Evolutionary conservation across 306 rosid species (phyloP).

Genomic region (Corylus heterophylla): DNA sequence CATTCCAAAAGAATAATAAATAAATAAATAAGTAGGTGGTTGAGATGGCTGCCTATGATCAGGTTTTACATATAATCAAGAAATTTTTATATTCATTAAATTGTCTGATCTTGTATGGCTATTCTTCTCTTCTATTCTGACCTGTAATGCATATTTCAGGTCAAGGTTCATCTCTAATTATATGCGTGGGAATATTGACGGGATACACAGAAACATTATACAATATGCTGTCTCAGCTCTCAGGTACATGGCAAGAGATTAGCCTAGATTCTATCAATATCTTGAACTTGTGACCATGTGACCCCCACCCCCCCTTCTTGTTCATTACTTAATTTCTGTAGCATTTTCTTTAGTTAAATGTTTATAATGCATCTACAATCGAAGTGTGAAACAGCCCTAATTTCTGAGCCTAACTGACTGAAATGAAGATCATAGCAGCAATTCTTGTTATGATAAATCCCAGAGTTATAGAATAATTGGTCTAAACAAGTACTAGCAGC

Average conservation of each 20-base stretch:
- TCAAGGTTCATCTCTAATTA: slow-evolving; percentile 91
- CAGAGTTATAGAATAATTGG: neutral
- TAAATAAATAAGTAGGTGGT: neutral
- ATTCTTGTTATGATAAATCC: neutral
- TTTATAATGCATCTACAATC: neutral
- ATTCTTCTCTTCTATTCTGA: slow-evolving; percentile 32
- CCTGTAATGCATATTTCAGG: slow-evolving; percentile 57
- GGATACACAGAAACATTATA: slow-evolving; percentile 89
- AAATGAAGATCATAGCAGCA: neutral
- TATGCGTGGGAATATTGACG: slow-evolving; percentile 90
- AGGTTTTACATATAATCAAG: neutral
- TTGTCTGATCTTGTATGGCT: slow-evolving; percentile 13
- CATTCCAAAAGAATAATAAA: neutral
- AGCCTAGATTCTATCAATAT: slow-evolving; percentile 20
- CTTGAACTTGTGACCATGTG: neutral
- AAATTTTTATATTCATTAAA: neutral
- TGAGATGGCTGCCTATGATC: neutral
- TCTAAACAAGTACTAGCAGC: neutral
- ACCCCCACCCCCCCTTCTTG: neutral
- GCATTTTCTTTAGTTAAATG: neutral
- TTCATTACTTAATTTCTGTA: neutral
- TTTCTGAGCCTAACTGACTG: neutral
- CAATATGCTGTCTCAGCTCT: slow-evolving; percentile 91
- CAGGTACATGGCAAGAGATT: slow-evolving; percentile 58
- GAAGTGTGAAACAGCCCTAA: neutral